phyloP scores from a whole-genome alignment of 2,329 filamentous ascomycete species.

The Kalmusia sp. region DNA sequence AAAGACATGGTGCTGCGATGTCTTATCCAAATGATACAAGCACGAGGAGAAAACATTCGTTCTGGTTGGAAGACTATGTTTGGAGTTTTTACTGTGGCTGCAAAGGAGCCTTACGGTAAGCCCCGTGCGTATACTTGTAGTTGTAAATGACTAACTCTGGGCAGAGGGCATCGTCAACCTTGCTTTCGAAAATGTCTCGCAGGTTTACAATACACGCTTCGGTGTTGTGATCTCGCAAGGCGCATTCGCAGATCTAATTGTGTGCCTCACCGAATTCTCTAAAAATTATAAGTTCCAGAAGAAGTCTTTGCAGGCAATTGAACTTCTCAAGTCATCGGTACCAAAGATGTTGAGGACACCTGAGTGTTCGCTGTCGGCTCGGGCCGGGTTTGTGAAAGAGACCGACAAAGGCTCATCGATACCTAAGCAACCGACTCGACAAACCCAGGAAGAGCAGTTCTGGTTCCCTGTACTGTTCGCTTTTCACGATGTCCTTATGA shows the following conservation, averaged over 20 bases:
- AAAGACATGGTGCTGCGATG: constrained; percentile 98
- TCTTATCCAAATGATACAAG: constrained; percentile 98
- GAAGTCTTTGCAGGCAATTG: constrained; percentile 95
- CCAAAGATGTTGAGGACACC: constrained; percentile 94
- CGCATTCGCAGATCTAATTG: constrained; percentile 93
- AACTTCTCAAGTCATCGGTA: constrained; percentile 91
- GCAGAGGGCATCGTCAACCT: constrained; percentile 92
- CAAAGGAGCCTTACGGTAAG: constrained; percentile 81
- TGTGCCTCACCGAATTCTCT: constrained; percentile 96
- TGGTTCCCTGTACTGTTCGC: constrained; percentile 99
- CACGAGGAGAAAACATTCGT: constrained; percentile 92
- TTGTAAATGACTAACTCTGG: constrained; percentile 19
- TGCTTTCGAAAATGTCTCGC: constrained; percentile 94
- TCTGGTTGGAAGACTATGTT: constrained; percentile 99
- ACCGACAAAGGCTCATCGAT: constrained; percentile 58
- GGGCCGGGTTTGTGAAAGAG: constrained; percentile 59
- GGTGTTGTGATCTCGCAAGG: constrained; percentile 96
- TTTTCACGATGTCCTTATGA: constrained; percentile 99
- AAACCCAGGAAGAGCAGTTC: constrained; percentile 94
- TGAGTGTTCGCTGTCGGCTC: constrained; percentile 87
- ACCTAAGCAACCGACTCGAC: constrained; percentile 72
- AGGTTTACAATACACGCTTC: constrained; percentile 95
- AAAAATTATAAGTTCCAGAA: constrained; percentile 99
- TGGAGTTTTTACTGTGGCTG: constrained; percentile 95
- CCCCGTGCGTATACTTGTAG: constrained; percentile 4